These are phyloP conservation scores for Diaporthe nobilis DNA, from an alignment of 2,329 filamentous ascomycete genomes.

Conservation along the genomic window DNA sequence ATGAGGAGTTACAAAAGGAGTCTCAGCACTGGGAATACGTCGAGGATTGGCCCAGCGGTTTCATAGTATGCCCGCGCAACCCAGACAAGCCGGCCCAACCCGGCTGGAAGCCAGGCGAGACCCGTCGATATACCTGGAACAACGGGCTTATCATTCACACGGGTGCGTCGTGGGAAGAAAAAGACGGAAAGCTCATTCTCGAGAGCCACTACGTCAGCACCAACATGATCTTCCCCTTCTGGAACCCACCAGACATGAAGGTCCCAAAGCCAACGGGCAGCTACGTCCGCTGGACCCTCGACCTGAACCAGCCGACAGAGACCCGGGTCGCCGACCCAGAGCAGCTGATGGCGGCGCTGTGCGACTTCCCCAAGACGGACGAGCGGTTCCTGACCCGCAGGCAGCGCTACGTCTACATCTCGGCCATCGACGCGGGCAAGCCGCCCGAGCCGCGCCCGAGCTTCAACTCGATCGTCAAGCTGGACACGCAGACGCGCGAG, in stretches of 20 bases:
- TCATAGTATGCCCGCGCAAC: background rate
- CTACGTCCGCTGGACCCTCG: slow-evolving; percentile 8
- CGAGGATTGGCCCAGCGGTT: background rate
- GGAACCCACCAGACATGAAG: background rate
- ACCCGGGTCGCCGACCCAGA: background rate
- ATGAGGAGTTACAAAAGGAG: background rate
- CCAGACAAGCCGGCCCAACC: background rate
- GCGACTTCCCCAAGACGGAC: slow-evolving; percentile 16
- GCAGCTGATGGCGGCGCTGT: background rate
- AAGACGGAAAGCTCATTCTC: background rate
- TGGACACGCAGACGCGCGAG: background rate
- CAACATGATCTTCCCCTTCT: slow-evolving; percentile 11
- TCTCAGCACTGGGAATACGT: slow-evolving; percentile 17
- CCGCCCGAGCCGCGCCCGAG: background rate
- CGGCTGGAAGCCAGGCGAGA: slow-evolving; percentile 6
- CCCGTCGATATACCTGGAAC: slow-evolving; percentile 6
- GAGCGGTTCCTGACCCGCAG: slow-evolving; percentile 1
- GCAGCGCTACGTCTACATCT: background rate
- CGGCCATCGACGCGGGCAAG: background rate
- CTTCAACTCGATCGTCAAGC: slow-evolving; percentile 16
- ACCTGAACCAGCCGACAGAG: background rate
- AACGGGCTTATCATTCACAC: slow-evolving; percentile 1
- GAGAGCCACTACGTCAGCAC: slow-evolving; percentile 14
- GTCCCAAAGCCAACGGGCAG: background rate
- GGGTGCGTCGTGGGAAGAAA: background rate